Percentiles rank a stretch among this genome's conserved stretches.
Conservation (phyloP, 768 basidiomycete genomes). For the Pleurotus sapidus region DNA sequence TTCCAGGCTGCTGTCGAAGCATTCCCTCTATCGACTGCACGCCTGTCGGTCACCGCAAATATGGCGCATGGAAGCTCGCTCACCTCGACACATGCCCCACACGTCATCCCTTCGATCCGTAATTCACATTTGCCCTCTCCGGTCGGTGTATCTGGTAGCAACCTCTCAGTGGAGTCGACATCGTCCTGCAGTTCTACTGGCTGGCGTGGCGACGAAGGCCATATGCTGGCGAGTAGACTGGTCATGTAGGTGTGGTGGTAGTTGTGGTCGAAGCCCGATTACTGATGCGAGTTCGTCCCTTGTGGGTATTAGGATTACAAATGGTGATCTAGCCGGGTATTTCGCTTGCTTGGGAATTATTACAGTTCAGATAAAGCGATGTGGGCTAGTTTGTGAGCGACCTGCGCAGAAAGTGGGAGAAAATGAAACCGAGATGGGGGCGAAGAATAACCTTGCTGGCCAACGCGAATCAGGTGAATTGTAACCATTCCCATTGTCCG, state of each 20-base stretch:
- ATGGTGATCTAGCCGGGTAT: background rate
- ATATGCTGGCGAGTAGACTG: slow-evolving; percentile 4
- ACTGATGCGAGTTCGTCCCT: background rate
- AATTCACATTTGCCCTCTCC: slow-evolving; percentile 67
- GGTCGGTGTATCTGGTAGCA: slow-evolving; percentile 11
- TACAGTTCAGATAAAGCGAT: background rate
- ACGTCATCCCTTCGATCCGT: slow-evolving; percentile 88
- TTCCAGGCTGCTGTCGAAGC: slow-evolving; percentile 83
- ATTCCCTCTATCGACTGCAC: slow-evolving; percentile 79
- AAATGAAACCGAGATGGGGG: background rate
- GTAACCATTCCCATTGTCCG: background rate
- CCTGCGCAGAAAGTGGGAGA: slow-evolving; percentile 4
- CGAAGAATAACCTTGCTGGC: background rate
- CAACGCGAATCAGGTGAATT: slow-evolving; percentile 6
- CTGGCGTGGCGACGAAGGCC: slow-evolving; percentile 10
- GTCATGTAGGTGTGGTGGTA: slow-evolving; percentile 7
- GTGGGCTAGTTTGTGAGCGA: background rate
- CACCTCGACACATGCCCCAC: slow-evolving; percentile 86
- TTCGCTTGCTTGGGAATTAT: background rate
- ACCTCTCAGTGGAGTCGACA: slow-evolving; percentile 10
- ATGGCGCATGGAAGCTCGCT: slow-evolving; percentile 16
- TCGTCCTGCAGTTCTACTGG: slow-evolving; percentile 16
- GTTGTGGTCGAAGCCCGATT: slow-evolving; percentile 3
- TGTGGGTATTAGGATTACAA: background rate
- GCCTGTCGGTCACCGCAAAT: background rate